These are phyloP conservation scores for Acacia melanoxylon DNA, from an alignment of 306 rosid genomes.

Conservation along the genomic window DNA sequence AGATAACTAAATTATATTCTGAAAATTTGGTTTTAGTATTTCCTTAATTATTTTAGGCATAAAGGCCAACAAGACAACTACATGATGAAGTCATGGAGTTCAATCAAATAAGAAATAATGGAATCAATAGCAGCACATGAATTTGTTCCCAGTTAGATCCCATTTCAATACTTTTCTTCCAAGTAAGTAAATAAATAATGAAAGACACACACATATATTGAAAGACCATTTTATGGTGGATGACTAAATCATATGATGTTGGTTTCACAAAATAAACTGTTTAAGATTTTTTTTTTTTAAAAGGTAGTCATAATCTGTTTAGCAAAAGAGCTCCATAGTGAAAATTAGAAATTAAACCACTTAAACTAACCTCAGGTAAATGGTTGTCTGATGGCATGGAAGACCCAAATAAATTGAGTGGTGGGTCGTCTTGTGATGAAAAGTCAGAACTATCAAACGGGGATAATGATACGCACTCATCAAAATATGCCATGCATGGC, in stretches of 20 bases:
- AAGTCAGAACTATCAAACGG: slow-evolving; percentile 96
- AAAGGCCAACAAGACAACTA: slow-evolving; percentile 4
- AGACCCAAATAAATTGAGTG: slow-evolving; percentile 48
- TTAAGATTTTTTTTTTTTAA: neutral
- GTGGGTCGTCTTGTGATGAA: slow-evolving; percentile 87
- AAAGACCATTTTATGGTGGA: neutral
- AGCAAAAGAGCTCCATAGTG: slow-evolving; percentile 25
- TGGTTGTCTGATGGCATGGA: slow-evolving; percentile 40
- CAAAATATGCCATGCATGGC: slow-evolving; percentile 94
- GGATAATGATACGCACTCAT: slow-evolving; percentile 88
- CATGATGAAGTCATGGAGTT: neutral
- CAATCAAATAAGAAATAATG: neutral
- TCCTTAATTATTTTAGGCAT: neutral
- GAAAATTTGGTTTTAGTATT: neutral
- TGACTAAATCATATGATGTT: neutral
- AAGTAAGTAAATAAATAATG: neutral
- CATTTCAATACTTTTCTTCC: neutral
- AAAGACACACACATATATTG: neutral
- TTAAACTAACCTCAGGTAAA: slow-evolving; percentile 57
- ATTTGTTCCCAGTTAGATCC: neutral
- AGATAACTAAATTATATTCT: neutral
- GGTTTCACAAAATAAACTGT: neutral
- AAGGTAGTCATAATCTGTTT: slow-evolving; percentile 17
- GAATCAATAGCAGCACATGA: neutral
- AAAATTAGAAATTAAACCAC: slow-evolving; percentile 35